phyloP scores from a whole-genome alignment of 2,329 filamentous ascomycete genomes.

The Fusarium hostae region DNA sequence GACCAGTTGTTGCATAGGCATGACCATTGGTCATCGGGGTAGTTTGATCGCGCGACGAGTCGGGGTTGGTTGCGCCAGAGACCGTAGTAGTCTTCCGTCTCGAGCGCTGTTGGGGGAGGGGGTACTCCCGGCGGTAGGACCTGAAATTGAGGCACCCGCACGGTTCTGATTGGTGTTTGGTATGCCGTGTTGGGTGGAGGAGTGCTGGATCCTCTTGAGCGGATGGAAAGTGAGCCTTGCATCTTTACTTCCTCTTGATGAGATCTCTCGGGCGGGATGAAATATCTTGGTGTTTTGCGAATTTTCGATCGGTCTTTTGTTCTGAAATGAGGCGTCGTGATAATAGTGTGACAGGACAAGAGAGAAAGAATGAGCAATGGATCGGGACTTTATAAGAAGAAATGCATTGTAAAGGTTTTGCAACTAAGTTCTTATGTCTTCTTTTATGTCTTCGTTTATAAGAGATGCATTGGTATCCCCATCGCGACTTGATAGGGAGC shows the following conservation, averaged over 20 bases:
- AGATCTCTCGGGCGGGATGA: background rate
- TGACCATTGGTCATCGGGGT: background rate
- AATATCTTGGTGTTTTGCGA: fast-evolving
- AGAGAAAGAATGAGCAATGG: background rate
- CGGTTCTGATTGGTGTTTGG: background rate
- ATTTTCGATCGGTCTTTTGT: background rate
- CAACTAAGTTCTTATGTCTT: background rate
- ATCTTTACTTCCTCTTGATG: background rate
- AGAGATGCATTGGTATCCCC: fast-evolving
- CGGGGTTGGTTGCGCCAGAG: background rate
- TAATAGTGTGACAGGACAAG: background rate
- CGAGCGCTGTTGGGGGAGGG: background rate
- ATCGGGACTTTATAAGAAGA: fast-evolving
- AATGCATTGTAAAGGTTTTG: fast-evolving
- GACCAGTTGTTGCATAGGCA: background rate
- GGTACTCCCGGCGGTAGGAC: background rate
- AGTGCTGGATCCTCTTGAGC: no score
- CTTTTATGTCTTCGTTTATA: fast-evolving
- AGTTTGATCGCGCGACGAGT: background rate
- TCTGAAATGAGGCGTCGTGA: background rate
- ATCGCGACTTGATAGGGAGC: fast-evolving
- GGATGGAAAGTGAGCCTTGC: fast-evolving
- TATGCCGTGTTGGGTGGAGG: background rate
- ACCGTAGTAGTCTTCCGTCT: background rate
- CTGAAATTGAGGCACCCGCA: background rate